Conservation (phyloP, 805 yeast genomes). For the Scheffersomyces spartinae region DNA sequence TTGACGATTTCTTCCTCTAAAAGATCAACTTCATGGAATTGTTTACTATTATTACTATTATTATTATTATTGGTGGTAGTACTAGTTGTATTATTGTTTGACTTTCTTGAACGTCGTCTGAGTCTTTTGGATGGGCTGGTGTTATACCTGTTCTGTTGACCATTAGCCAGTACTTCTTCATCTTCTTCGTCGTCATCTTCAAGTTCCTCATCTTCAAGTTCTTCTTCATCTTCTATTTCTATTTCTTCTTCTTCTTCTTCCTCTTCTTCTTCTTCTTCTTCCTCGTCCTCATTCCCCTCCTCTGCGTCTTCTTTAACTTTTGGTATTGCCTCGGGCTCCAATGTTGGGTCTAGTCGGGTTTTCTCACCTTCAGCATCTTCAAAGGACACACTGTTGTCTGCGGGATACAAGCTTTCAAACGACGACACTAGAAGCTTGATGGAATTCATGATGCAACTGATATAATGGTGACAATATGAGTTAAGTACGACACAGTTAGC, state of each 20-base stretch:
- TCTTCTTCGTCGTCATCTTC: constrained; percentile 4
- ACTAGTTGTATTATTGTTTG: no score
- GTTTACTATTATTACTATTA: no score
- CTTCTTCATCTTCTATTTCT: constrained; percentile 2
- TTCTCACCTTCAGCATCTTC: constrained; percentile 2
- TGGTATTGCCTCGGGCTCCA: not conserved
- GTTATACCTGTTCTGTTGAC: no score
- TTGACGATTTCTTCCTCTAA: no score
- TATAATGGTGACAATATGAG: no score
- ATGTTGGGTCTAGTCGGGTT: not conserved
- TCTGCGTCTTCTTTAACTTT: not conserved
- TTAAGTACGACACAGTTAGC: no score
- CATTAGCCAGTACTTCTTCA: no score
- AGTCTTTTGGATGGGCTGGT: no score
- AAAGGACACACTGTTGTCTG: no score
- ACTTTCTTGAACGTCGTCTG: no score
- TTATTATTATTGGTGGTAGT: no score
- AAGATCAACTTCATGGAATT: no score
- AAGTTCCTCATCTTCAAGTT: constrained; percentile 3
- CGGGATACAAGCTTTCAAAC: constrained; percentile 16
- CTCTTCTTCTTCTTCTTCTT: not conserved
- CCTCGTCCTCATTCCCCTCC: not conserved
- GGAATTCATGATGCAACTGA: constrained; percentile 29
- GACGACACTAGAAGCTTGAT: constrained; percentile 22
- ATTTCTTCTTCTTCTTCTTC: constrained; percentile 1